Percentiles rank a stretch among this genome's conserved stretches.
Conservation (phyloP, 805 yeast species). For the Saccharomyces kudriavzevii region DNA sequence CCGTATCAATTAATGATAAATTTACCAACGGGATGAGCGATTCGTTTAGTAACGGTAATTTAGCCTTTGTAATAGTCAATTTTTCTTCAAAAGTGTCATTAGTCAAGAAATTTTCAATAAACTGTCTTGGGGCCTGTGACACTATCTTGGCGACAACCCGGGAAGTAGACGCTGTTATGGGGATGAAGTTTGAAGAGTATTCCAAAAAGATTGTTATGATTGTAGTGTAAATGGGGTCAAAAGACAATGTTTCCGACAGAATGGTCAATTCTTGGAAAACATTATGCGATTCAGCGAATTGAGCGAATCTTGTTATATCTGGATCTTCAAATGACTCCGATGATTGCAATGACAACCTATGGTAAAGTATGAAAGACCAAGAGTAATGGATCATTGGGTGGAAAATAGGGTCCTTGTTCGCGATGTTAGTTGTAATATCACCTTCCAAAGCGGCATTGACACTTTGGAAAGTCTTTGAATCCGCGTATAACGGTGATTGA, state of each 20-base stretch:
- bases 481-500: conserved; percentile 34
- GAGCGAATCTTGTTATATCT: conserved; percentile 29
- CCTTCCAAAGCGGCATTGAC: conserved; percentile 36
- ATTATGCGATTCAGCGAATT: conserved; percentile 32
- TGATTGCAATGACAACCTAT: neutral
- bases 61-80: conserved; percentile 48
- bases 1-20: conserved; percentile 53
- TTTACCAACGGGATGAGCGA: conserved; percentile 53
- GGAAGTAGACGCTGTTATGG: conserved; percentile 34
- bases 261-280: conserved; percentile 40
- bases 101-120: conserved; percentile 34
- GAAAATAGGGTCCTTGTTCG: conserved; percentile 1
- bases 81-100: conserved; percentile 30
- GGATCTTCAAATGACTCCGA: conserved; percentile 40
- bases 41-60: conserved; percentile 53
- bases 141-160: conserved; percentile 26
- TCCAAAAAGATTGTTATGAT: conserved; percentile 32
- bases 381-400: conserved; percentile 50
- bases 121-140: conserved; percentile 29
- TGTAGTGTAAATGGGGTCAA: conserved; percentile 45
- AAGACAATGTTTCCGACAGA: conserved; percentile 37
- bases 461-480: conserved; percentile 32
- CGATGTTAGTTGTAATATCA: conserved; percentile 17
- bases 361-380: conserved; percentile 56
- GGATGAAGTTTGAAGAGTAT: conserved; percentile 37